Evolutionary conservation across 768 basidiomycete species (phyloP).

Genomic region (Daedaleopsis nitida): DNA sequence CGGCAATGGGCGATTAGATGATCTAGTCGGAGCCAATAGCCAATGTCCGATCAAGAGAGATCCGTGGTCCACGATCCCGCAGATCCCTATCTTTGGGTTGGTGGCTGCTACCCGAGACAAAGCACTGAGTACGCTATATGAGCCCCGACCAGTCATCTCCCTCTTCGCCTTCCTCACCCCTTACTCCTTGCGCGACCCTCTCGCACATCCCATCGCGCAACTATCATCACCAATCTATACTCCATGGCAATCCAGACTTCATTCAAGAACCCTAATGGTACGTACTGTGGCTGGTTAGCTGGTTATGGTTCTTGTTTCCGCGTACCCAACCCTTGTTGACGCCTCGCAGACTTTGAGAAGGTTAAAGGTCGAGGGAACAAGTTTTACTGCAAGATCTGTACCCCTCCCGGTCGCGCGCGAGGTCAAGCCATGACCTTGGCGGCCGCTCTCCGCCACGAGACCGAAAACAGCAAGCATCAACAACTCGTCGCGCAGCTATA

Average conservation of each 20-base stretch:
- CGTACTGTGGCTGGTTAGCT: background rate
- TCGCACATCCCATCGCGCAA: background rate
- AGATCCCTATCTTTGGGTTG: background rate
- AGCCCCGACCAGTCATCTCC: background rate
- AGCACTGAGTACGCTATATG: background rate
- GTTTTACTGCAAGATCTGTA: slow-evolving; percentile 36
- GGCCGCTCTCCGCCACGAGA: slow-evolving; percentile 37
- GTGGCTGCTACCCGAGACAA: slow-evolving; percentile 1
- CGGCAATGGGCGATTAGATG: background rate
- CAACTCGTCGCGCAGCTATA: slow-evolving; percentile 5
- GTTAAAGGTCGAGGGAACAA: slow-evolving; percentile 28
- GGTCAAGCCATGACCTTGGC: slow-evolving; percentile 28
- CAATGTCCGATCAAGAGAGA: background rate
- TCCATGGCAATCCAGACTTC: background rate
- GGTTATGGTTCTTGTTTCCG: background rate
- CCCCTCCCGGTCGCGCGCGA: slow-evolving; percentile 22
- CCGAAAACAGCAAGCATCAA: slow-evolving; percentile 24
- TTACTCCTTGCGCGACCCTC: background rate
- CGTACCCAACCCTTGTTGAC: background rate
- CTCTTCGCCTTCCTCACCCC: background rate
- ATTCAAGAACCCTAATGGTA: slow-evolving; percentile 16
- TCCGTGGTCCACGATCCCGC: background rate
- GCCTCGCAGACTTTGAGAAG: slow-evolving; percentile 25
- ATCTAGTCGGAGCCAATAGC: background rate
- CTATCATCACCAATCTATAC: background rate